Base-by-base conservation (phyloP, 768 basidiomycete genomes). In the Xerocomellus chrysenteron region DNA sequence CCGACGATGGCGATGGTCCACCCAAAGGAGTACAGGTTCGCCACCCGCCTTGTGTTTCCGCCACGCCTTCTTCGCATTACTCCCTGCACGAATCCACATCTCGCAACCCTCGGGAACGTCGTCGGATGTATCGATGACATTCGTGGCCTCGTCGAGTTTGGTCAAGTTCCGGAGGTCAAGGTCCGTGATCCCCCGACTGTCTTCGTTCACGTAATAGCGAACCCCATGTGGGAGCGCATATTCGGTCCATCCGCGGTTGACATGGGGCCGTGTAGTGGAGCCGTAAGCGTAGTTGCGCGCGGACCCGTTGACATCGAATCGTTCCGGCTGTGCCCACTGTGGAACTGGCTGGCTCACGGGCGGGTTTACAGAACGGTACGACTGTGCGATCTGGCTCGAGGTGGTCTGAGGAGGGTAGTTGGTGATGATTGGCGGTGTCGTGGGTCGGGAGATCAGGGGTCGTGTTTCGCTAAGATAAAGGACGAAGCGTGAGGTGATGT, bases 161-260 rank as follows among this genome's bases (percentile, higher is more conserved):
- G 75, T 73, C 44, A 81, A 65, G 47, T 73, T 75, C 43, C 87
- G 80, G 47, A 92, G 71, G 61, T 90, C 83, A 43, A 86, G 72
- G 64, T 92, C 91, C 17, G 88, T 88, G n/a, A 83, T 83, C 50
- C 85, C 76, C 42, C 79, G 82, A 37, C 79, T 70, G 13, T 78
- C 81, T 4, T 82, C 80, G 65, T 90, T 87, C 43, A 82, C 79
- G 63, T 85, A 93, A 72, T 93, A 93, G 36, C 81, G 74, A 5
- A 80, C 73, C 11, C 82, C 82, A 62, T 91, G 88, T 1, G 91
- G 90, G n/a, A 93, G 81, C 21, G 80, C 76, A 66, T 88, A 83
- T 64, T 87, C 88, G 47, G 82, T 76, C 90, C 90, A 92, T 4
- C 91, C 91, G 19, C 85, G 79, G 17, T 16, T 39, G 30, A 55